Percentiles rank a stretch among this genome's conserved stretches.
phyloP scores from a whole-genome alignment of 2,329 filamentous ascomycete genomes.

The Pseudogymnoascus sp. region DNA sequence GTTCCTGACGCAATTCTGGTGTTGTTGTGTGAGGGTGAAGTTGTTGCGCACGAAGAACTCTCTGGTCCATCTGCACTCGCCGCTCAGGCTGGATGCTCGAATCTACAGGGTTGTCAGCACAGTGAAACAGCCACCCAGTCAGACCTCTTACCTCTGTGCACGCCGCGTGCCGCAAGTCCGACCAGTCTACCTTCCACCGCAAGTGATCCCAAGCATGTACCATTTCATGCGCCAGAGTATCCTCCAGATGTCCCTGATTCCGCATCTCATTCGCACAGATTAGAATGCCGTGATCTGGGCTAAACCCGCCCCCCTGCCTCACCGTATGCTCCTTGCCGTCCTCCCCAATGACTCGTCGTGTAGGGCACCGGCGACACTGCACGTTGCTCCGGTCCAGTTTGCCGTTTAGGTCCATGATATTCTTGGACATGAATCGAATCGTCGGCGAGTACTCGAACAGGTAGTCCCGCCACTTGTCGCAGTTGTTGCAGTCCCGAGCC shows the following conservation, averaged over 20 bases:
- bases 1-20: conserved; percentile 83
- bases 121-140: not conserved
- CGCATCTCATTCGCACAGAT: conserved; percentile 88
- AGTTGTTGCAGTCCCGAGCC: conserved; percentile 68
- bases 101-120: conserved; percentile 50
- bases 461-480: conserved; percentile 76
- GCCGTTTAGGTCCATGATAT: conserved; percentile 72
- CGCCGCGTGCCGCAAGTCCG: conserved; percentile 77
- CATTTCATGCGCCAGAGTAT: conserved; percentile 95
- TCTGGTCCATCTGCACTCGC: conserved; percentile 83
- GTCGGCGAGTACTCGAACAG: conserved; percentile 77
- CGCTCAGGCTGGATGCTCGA: conserved; percentile 82
- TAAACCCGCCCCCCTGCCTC: conserved; percentile 70
- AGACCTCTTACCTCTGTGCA: conserved; percentile 71
- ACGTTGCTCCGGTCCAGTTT: conserved; percentile 68
- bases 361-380: conserved; percentile 69
- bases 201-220: conserved; percentile 93
- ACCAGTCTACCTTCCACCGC: conserved; percentile 81
- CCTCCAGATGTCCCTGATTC: conserved; percentile 74
- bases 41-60: conserved; percentile 81
- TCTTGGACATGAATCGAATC: conserved; percentile 78
- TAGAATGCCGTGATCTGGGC: conserved; percentile 76
- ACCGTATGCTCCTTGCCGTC: conserved; percentile 42
- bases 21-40: conserved; percentile 82
- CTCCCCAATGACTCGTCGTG: conserved; percentile 36